Evolutionary conservation across 108 stramenopile genomes (phyloP).

Genomic region (Nitzschia sp.): DNA sequence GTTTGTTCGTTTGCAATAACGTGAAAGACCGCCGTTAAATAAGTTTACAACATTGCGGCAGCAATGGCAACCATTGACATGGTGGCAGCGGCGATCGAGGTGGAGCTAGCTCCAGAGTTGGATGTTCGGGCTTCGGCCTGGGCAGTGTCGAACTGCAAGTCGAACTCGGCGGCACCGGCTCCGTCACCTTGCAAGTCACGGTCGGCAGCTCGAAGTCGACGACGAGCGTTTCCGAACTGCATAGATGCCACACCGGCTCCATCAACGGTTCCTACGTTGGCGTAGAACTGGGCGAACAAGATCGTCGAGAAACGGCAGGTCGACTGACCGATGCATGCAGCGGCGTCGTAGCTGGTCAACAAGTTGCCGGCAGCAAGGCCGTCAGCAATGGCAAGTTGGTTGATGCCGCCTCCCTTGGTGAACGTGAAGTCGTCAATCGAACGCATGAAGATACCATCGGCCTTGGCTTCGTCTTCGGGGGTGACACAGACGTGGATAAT

Average conservation of each 20-base stretch:
- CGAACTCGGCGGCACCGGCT: slow-evolving; percentile 5
- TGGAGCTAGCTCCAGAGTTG: neutral
- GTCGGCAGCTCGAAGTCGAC: neutral
- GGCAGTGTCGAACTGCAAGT: neutral
- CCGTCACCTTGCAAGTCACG: neutral
- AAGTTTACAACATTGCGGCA: neutral
- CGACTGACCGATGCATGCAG: neutral
- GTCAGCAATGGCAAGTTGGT: slow-evolving; percentile 12
- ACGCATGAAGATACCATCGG: slow-evolving; percentile 14
- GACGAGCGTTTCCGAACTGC: slow-evolving; percentile 16
- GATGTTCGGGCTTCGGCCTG: neutral
- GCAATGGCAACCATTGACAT: neutral
- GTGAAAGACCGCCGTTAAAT: no score
- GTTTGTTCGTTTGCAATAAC: no score
- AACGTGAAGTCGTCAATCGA: slow-evolving; percentile 13
- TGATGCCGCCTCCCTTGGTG: neutral
- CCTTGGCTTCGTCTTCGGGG: slow-evolving; percentile 5
- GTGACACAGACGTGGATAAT: slow-evolving; percentile 13
- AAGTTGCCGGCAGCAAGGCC: slow-evolving; percentile 3
- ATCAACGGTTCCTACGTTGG: slow-evolving; percentile 3
- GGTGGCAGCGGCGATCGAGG: neutral
- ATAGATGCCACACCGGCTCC: slow-evolving; percentile 19
- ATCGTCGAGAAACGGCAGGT: slow-evolving; percentile 13
- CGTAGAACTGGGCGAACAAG: slow-evolving; percentile 19
- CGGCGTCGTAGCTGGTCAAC: slow-evolving; percentile 1